Base-by-base conservation (phyloP, 1,139 yeast species). In the Lodderomyces jiufengensis region DNA sequence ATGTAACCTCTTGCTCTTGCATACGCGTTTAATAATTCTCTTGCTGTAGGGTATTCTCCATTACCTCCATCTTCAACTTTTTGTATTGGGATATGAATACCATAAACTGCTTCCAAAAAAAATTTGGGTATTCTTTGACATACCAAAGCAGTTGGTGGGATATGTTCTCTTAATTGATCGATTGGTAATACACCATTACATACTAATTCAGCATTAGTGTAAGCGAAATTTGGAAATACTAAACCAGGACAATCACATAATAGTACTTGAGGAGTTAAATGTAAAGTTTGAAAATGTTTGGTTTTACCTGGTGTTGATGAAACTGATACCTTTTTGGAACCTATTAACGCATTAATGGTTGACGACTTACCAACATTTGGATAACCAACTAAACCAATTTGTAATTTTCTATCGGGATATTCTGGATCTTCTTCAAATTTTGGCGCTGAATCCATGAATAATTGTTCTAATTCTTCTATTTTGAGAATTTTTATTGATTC, bases 251-350 rank as follows among this genome's bases (percentile, higher is more conserved):
- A 94, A 73, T 94, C 99, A 64, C 98, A 92, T 37, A 94, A 71
- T 48, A 87, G 73, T 7, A 92, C 95, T 31, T 83, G 73, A 33
- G 84, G 84, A 1, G 96, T 80, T 32, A 94, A 73, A 52, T 81
- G 78, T 44, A 94, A 88, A 2, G 99, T 94, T 68, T 94, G 99
- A 73, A 94, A 94, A 71, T 94, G 99, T 60, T 94, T 94, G 12
- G 99, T 94, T 59, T 94, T 94, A 67, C 99, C 99, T 5, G 99
- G 99, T 0, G 98, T 94, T 2, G 98, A 74, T 2, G 98, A 92
- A 27, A 94, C 98, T 1, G 97, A 88, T 9, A 94, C 99, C 57
- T 87, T 90, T 56, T 94, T 94, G 18, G 97, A 80, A 14, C 98
- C 98, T 34, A 92, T 94, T 34, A 94, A 72, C 0, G 97, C 96